Evolutionary conservation across 2,329 filamentous ascomycete genomes (phyloP).

Genomic region (Sarocladium kiliense): DNA sequence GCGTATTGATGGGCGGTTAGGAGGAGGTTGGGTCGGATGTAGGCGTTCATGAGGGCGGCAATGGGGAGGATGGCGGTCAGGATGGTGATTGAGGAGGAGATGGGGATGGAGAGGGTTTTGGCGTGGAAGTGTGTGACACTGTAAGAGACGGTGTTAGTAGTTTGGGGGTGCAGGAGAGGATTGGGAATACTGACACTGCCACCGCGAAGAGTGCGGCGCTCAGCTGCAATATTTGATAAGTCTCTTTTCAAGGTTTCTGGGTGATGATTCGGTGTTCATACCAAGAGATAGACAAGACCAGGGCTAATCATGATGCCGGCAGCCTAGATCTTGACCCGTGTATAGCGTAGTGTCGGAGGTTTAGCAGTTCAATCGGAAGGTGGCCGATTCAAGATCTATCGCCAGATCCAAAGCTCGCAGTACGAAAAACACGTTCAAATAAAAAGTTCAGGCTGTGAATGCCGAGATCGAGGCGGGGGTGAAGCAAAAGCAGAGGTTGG

Average conservation of each 20-base stretch:
- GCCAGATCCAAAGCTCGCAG: no score
- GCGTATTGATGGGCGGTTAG: constrained; percentile 15
- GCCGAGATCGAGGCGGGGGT: background rate
- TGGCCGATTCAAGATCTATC: no score
- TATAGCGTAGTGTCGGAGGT: no score
- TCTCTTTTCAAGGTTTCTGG: background rate
- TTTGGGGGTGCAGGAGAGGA: background rate
- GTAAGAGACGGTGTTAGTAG: constrained; percentile 7
- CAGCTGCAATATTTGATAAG: constrained; percentile 15
- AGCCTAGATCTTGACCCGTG: no score
- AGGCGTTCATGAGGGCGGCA: constrained; percentile 30
- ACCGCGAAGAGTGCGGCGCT: constrained; percentile 24
- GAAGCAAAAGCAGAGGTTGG: background rate
- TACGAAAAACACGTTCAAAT: no score
- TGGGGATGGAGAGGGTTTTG: constrained; percentile 33
- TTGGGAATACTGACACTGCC: constrained; percentile 21
- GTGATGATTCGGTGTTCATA: constrained; percentile 13
- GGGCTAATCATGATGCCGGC: constrained; percentile 20
- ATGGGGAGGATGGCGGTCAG: constrained; percentile 35
- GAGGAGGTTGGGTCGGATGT: constrained; percentile 27
- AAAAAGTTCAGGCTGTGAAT: no score
- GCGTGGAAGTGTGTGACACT: constrained; percentile 35
- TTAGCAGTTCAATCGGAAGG: no score
- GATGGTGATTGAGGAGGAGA: constrained; percentile 29
- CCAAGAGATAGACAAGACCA: constrained; percentile 25